Evolutionary conservation across 768 basidiomycete genomes (phyloP), one percentile per base, ranked within the genome.

Genomic region (Boletellus emodensis): DNA sequence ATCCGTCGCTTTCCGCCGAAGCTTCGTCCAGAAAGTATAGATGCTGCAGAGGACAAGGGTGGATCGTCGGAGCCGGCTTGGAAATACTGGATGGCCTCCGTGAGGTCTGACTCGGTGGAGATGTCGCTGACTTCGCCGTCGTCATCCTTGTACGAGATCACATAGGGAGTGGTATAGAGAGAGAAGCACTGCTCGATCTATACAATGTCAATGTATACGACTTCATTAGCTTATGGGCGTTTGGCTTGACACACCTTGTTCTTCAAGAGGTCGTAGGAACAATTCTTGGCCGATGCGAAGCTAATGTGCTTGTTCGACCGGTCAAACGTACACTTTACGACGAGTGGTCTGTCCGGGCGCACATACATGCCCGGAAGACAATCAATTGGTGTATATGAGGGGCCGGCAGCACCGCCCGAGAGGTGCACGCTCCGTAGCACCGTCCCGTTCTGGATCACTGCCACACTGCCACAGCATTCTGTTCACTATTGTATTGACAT

Each of bases 31-130:
- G 87, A 87, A 28, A 86, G 68, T 46, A 85, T 83, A 40, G 90
- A 93, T 0, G 85, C 80, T 4, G 82, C 81, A 20, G 87, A 89
- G 10, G 86, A 84, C 30, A 77, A 55, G 28, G 86, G 82, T 13
- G 77, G 77, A 57, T 90, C 88, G 55, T 92, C 93, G 11, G 65
- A 70, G 14, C 87, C 86, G 1, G 82, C 83, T 49, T 84, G 79
- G 65, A 93, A 94, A 68, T 92, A 97, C 32, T 81, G 75, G 51
- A 97, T 87, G 1, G 94, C 93, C 57, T 95, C 94, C 1, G 83
- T 80, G 18, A 96, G 76, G 60, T 94, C 89, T 5, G 69, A 64
- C 49, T 95, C 90, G 17, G 77, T 80, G 0, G 73, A 69, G 55
- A 94, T 88, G 54, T 75, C 77, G 20, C 77, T 82, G 49, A 80